Base-by-base conservation (phyloP, 1,284 basidiomycete genomes). In the Rhodofomes roseus region DNA sequence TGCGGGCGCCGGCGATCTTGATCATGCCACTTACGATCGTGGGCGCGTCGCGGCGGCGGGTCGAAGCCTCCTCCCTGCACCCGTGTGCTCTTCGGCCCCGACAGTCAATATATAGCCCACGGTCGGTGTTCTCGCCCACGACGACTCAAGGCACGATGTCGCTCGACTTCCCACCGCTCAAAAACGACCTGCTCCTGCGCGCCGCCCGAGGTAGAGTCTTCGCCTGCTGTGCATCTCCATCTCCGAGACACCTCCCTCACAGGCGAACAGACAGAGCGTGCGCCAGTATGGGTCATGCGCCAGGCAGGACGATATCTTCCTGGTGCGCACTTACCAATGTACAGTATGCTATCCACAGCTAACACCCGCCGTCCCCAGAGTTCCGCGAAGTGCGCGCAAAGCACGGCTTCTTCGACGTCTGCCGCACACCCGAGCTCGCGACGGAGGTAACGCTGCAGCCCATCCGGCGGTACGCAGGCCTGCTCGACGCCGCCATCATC, bases 251-350 rank as follows among this genome's bases (percentile, higher is more conserved):
- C 57, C 37, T 51, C 8, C 40, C 46, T 50, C 62, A 40, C 63
- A 90, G 93, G 95, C 14, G 88, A 96, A 76, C 80, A 85, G 73
- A 96, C 95, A 0, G 91, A 93, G 70, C 86, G 93, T 60, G 94
- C 96, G 2, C 96, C 96, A 14, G 95, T 97, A 62, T 99, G 96
- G 96, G 92, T 98, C 62, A 99, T 99, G 96, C 86, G 97, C 36
- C 96, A 99, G 74, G 97, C 97, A 22, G 96, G 96, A 50, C 84
- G 96, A 57, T 97, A 97, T 76, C 85, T 98, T 55, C 95, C 95
- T 74, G 95, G 94, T 94, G 69, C 74, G 80, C 74, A 22, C 18
- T 23, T 37, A n/a, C 41, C 29, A 34, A 3, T 22, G 11, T 11
- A 9, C 52, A n/a, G n/a, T n/a, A 40, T 6, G 37, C 39, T 54